Evolutionary conservation across 176 grass and related monocot species (phyloP).

Genomic region (Phragmites australis): DNA sequence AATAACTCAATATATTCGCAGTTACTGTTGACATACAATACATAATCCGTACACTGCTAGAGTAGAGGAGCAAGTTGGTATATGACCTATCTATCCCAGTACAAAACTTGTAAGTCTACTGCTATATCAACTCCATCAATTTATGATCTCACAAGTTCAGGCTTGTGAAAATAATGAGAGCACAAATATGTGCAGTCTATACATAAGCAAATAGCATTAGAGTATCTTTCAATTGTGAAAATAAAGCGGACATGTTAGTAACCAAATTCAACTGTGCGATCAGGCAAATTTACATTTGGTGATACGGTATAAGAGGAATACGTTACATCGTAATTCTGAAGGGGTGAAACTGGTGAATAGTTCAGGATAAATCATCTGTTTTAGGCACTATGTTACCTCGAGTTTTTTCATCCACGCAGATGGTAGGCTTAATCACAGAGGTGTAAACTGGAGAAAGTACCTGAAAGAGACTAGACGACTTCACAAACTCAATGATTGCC

Average conservation of each 20-base stretch:
- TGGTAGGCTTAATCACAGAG: not conserved
- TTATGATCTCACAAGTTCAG: not conserved
- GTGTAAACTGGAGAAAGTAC: conserved; percentile 25
- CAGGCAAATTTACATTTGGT: not conserved
- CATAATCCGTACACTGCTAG: not conserved
- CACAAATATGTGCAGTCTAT: not conserved
- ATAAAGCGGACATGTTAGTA: not conserved
- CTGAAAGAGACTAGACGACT: conserved; percentile 67
- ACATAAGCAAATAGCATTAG: not conserved
- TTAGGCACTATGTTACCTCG: not conserved
- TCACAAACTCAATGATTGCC: conserved; percentile 81
- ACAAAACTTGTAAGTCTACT: not conserved
- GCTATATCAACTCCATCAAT: not conserved
- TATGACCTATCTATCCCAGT: not conserved
- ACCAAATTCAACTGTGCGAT: not conserved
- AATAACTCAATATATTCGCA: not conserved
- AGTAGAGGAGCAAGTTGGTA: not conserved
- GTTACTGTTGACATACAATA: not conserved
- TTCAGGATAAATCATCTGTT: not conserved
- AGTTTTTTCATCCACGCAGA: not conserved
- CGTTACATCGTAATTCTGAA: not conserved
- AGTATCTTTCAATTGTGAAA: not conserved
- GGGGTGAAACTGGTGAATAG: not conserved
- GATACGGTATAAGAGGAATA: not conserved
- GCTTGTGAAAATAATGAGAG: not conserved